A percentile compares a stretch with the other conserved stretches of the same genome.
These are phyloP conservation scores for Lyophyllum atratum DNA, from an alignment of 768 basidiomycete genomes.

Conservation along the genomic window DNA sequence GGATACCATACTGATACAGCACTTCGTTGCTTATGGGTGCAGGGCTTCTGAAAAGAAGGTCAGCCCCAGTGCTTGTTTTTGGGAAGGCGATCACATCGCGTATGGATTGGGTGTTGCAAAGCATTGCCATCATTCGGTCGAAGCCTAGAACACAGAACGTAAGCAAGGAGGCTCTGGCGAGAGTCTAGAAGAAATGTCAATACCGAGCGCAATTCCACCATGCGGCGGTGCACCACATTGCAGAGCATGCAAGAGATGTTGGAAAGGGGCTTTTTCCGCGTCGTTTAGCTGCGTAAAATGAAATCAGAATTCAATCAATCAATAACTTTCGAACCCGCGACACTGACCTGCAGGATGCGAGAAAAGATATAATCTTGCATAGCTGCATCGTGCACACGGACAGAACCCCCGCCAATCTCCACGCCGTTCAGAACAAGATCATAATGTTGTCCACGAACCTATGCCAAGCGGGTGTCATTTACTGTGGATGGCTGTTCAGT, in stretches of 20 bases:
- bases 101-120: conserved; percentile 86
- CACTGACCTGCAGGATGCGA: conserved; percentile 72
- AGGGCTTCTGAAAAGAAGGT: conserved; percentile 90
- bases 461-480: conserved; percentile 6
- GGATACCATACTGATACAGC: conserved; percentile 67
- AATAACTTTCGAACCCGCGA: background rate
- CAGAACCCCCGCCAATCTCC: conserved; percentile 93
- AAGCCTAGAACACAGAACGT: conserved; percentile 58
- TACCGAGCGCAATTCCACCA: conserved; percentile 92
- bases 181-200: conserved; percentile 18
- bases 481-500: background rate
- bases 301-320: conserved; percentile 5
- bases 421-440: conserved; percentile 93
- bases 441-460: conserved; percentile 95
- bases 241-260: conserved; percentile 85
- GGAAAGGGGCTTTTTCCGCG: conserved; percentile 73
- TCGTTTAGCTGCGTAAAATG: conserved; percentile 59
- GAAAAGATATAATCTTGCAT: conserved; percentile 87
- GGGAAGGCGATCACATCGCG: conserved; percentile 97
- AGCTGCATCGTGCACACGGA: conserved; percentile 84
- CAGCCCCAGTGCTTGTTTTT: conserved; percentile 81
- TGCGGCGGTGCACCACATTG: conserved; percentile 93
- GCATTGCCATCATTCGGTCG: conserved; percentile 89
- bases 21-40: conserved; percentile 53
- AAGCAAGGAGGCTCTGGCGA: conserved; percentile 10